Base-by-base conservation (phyloP, 2,329 filamentous ascomycete genomes). In the Cadophora sp. region DNA sequence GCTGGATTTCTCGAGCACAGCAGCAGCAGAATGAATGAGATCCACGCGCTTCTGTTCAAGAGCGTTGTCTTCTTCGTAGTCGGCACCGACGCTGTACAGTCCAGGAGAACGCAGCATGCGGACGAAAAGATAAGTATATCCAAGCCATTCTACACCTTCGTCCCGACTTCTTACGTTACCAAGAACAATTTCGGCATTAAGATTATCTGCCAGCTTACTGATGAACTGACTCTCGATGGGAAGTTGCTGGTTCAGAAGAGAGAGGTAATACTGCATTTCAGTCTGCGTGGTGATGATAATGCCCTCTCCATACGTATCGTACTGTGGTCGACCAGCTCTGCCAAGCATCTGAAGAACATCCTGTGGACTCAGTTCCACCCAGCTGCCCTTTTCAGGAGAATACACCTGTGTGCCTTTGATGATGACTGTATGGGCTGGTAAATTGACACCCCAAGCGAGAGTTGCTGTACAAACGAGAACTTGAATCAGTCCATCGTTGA, bases 341-440 rank as follows among this genome's bases (percentile, higher is more conserved):
- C 96, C 96, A 75, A 99, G 89, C 96, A 99, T 99, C 79, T 99
- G 96, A 60, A 99, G 84, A 43, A 99, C 95, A 81, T 99, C 96
- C 78, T 99, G 96, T 14, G 96, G 96, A 76, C 94, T 97, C 63
- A 99, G 81, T 78, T 99, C 96, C 22, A 99, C 94, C 95, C 96
- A 99, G 79, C 92, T 96, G 82, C 96, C 96, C 82, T 97, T 98
- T 78, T 99, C 96, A 0, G 96, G 96, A 0, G 96, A 98, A 81
- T 99, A 99, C 22, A 99, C 91, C 76, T 97, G 94, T 0, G 96
- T 99, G 64, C 96, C 96, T 81, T 99, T 99, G 83, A 99, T 99
- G 77, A 99, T 95, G 76, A 99, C 96, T 0, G 96, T 98, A 77
- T 99, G 96, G 1, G 96, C 96, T 4, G 96, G 96, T 76, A 99